Evolutionary conservation across 2,329 filamentous ascomycete genomes (phyloP).

Genomic region (Cladobotryum mycophilum): DNA sequence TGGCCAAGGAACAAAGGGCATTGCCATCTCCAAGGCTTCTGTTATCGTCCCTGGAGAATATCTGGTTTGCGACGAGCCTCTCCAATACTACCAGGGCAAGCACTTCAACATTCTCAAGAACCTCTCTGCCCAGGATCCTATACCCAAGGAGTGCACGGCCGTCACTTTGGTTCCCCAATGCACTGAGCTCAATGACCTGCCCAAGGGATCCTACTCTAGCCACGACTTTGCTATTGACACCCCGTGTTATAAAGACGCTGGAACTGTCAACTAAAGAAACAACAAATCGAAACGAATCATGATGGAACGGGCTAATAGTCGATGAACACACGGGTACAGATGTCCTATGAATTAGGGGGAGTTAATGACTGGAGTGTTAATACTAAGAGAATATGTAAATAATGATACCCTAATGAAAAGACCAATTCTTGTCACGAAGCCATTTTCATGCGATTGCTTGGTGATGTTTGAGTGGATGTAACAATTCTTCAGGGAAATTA

Average conservation of each 20-base stretch:
- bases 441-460: slow-evolving; percentile 16
- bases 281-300: no score
- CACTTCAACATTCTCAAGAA: slow-evolving; percentile 30
- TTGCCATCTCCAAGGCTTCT: slow-evolving; percentile 26
- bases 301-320: no score
- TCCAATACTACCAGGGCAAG: slow-evolving; percentile 32
- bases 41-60: slow-evolving; percentile 29
- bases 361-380: no score
- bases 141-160: slow-evolving; percentile 34
- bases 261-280: slow-evolving; percentile 31
- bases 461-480: neutral
- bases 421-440: no score
- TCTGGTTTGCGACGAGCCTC: slow-evolving; percentile 34
- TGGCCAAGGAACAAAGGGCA: slow-evolving; percentile 27
- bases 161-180: slow-evolving; percentile 38
- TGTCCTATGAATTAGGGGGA: no score
- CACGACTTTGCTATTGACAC: slow-evolving; percentile 32
- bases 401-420: no score
- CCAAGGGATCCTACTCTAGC: slow-evolving; percentile 25
- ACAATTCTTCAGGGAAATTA: no score
- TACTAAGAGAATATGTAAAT: no score
- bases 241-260: slow-evolving; percentile 34
- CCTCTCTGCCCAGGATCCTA: slow-evolving; percentile 24
- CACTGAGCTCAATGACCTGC: slow-evolving; percentile 27
- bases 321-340: no score